Base-by-base conservation (phyloP, 1,284 basidiomycete species). In the Fomitopsis palustris region DNA sequence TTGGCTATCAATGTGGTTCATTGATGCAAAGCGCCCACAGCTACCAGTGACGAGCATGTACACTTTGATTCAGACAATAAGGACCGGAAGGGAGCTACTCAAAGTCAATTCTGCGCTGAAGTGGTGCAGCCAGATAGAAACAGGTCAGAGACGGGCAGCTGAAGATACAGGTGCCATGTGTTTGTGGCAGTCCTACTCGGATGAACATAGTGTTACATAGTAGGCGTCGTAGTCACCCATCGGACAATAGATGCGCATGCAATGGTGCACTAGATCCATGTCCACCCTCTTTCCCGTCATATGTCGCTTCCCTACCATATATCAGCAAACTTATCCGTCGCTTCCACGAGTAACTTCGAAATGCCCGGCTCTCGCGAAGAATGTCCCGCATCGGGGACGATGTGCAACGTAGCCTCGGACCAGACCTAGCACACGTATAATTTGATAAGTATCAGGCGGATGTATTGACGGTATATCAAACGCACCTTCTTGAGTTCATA, bases 301-400 rank as follows among this genome's bases (percentile, higher is more conserved):
- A 12, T 14, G 12, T 14, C 35, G 35, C 35, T 3, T 12, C 35
- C 12, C 35, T 33, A 37, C 35, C 59, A 69, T 27, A 69, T 35
- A 37, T 68, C 57, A 12, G 70, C 67, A 39, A 71, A 71, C 25
- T 60, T 61, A 62, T 72, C 69, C 43, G 71, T 71, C 9, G 71
- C 93, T 77, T 92, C 80, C 12, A 93, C 82, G 51, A 97, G 80
- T 53, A 90, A 74, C 71, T 88, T 86, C 21, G 85, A 77, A 19
- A 81, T 95, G 4, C 90, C 91, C 0, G 80, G 73, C 75, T 98
- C 95, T 52, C 88, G 85, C 21, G 93, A 84, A 21, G 90, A 93
- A 72, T 98, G 95, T 0, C 95, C 95, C 4, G 95, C 95, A 73
- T 96, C 93, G n/a, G 90, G 87, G 19, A 96, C 87, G 49, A 97